Percentiles rank a stretch among this genome's conserved stretches.
Evolutionary conservation across 116 monocot genomes (phyloP).

Genomic region (Trichopus zeylanicus): DNA sequence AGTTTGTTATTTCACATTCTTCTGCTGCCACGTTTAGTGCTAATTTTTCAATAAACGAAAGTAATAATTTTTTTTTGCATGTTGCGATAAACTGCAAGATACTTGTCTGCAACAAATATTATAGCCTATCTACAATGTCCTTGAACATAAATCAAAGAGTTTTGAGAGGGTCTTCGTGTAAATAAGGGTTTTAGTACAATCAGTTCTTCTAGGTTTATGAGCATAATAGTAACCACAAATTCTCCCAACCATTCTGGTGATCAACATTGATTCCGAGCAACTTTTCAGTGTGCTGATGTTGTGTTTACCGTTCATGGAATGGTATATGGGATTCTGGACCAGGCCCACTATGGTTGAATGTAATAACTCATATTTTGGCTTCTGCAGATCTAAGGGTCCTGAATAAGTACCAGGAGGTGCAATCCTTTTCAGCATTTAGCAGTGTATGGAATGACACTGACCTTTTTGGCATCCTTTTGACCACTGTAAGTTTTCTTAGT

Average conservation of each 20-base stretch:
- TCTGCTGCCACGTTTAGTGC: too few relatives aligned
- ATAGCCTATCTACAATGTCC: too few relatives aligned
- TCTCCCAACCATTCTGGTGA: too few relatives aligned
- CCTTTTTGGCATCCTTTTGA: conserved; percentile 58
- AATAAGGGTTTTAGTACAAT: background rate
- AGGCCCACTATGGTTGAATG: background rate
- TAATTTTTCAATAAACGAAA: too few relatives aligned
- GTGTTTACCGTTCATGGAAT: background rate
- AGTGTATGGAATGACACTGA: conserved; percentile 51
- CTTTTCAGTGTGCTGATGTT: background rate
- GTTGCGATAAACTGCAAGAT: too few relatives aligned
- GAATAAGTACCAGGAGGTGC: conserved; percentile 45
- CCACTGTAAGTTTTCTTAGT: conserved; percentile 33
- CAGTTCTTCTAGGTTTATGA: background rate
- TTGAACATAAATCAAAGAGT: too few relatives aligned
- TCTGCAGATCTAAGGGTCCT: conserved; percentile 64
- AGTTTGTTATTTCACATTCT: background rate
- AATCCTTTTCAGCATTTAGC: conserved; percentile 57
- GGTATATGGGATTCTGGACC: background rate
- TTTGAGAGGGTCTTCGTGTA: background rate
- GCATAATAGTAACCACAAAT: background rate
- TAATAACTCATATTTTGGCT: background rate
- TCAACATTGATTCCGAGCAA: too few relatives aligned
- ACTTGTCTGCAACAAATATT: too few relatives aligned
- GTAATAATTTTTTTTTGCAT: too few relatives aligned